Evolutionary conservation across 23 red algal genomes (phyloP), one percentile per base, ranked within the genome.

Genomic region (Agarophyton chilense): DNA sequence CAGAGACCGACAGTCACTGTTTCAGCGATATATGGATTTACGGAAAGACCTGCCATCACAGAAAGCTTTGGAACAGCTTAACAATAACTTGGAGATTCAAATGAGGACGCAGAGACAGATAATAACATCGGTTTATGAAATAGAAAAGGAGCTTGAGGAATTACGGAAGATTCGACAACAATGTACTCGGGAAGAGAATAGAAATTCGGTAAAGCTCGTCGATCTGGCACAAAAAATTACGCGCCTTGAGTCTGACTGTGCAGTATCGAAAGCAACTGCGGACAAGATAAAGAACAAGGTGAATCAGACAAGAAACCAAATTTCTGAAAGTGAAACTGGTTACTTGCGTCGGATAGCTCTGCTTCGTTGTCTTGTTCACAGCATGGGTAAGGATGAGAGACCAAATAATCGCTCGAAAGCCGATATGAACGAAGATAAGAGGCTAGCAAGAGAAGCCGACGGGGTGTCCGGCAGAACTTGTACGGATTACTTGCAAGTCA

Each of bases 301-400:
- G 68, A 65, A 41, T 32, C 45, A 78, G 55, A 40, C 71, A 4
- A 63, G 58, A 60, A 51, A 10, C 10, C 43, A 89, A 24, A 43
- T 78, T 29, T 67, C 53, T 31, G 85, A 89, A 31, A 40, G 53
- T 14, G 85, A 89, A 54, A 89, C 67, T 17, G 85, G 85, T 25
- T 89, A 56, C 71, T 44, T 78, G 85, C 70, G 54, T 28, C 85
- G 85, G 43, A 28, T 89, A 32, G 85, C 70, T 5, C 19, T 89
- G 18, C 52, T 89, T 50, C 49, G 85, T 57, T 36, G 70, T 19
- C 54, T 80, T 55, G 51, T 55, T 17, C 41, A 32, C 33, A 32
- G 77, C 16, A 58, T 80, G 77, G 38, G 32, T n/a, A 55, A 58
- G 42, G 77, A 61, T 12, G 50, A 60, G 21, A 39, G 46, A 13